Evolutionary conservation across 2,329 filamentous ascomycete genomes (phyloP).

Genomic region (Fusarium sp.): DNA sequence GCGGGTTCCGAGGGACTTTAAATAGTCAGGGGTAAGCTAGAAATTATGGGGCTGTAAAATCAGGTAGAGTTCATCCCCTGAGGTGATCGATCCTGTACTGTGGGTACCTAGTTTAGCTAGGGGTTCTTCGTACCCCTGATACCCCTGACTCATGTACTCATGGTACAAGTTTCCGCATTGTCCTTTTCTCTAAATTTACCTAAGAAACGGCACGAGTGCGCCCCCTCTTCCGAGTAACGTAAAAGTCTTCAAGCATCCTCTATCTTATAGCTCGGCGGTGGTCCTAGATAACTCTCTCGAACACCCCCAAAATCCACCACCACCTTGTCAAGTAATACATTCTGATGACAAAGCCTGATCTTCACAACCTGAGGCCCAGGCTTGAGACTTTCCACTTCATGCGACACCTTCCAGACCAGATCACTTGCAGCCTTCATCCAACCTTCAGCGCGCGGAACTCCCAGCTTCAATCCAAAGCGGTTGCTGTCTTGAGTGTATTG

Average conservation of each 20-base stretch:
- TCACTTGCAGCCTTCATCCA: constrained; percentile 38
- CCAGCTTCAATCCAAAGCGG: constrained; percentile 25
- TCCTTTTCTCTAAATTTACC: neutral
- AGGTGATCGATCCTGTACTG: neutral
- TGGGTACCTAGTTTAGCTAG: neutral
- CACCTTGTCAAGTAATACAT: constrained; percentile 39
- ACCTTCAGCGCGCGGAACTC: constrained; percentile 33
- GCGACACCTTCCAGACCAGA: constrained; percentile 25
- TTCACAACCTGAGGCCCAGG: constrained; percentile 8
- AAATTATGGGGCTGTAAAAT: neutral
- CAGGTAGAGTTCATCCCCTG: neutral
- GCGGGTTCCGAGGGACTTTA: neutral
- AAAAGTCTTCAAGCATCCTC: neutral
- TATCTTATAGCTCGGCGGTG: constrained; percentile 2
- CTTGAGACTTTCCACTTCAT: neutral
- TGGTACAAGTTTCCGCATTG: neutral
- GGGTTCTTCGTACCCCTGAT: neutral
- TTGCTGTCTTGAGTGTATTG: constrained; percentile 22
- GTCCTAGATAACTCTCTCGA: constrained; percentile 31
- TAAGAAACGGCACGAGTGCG: neutral
- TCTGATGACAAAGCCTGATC: constrained; percentile 20
- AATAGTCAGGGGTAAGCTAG: neutral
- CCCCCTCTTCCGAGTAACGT: neutral
- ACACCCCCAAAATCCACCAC: constrained; percentile 28
- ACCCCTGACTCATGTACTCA: neutral